Evolutionary conservation across 257 asterid species (phyloP), one percentile per base, ranked within the genome.

Genomic region (Solanum pinnatisectum): DNA sequence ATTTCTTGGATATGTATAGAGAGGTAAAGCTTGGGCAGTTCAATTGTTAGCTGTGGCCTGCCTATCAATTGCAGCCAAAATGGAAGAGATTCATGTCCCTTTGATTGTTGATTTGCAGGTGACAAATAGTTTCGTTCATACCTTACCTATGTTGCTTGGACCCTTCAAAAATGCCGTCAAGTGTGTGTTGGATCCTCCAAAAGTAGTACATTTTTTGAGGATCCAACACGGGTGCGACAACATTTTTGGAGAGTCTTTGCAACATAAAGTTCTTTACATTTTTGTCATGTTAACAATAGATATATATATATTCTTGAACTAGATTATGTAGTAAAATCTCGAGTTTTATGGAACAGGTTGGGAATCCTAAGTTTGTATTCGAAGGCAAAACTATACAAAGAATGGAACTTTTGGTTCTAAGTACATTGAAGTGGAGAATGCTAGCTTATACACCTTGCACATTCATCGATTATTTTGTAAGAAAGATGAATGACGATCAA

Each of bases 341-440:
- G 81, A 76, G 87, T 91, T 25, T 35, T 35, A 56, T 83, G 88
- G 23, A 89, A 77, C 90, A 96, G 98, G 98, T 93, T 13, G 94
- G 94, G 88, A 93, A 92, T 13, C 94, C 95, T 18, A 90, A 89
- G 23, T 91, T 72, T 87, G 39, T 94, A 74, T 96, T 94, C 85
- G 94, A 94, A 67, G 95, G 92, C 16, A 93, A 92, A 88, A 92
- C 95, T 20, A 89, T 96, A 77, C 90, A 85, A 77, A 93, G 92
- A 91, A 96, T 95, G 99, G 99, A 96, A 93, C 90, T 95, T 88
- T 30, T 94, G 84, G 94, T 96, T 52, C 84, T 94, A 89, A 91
- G 87, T 84, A 87, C 87, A 86, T 91, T 96, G 94, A 90, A 93
- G 25, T 96, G 99, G 99, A 93, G 92, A 67, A 88, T 94, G 90